Evolutionary conservation across 345 rosid species (phyloP), one percentile per base, ranked within the genome.

Genomic region (Schrenkiella parvula): DNA sequence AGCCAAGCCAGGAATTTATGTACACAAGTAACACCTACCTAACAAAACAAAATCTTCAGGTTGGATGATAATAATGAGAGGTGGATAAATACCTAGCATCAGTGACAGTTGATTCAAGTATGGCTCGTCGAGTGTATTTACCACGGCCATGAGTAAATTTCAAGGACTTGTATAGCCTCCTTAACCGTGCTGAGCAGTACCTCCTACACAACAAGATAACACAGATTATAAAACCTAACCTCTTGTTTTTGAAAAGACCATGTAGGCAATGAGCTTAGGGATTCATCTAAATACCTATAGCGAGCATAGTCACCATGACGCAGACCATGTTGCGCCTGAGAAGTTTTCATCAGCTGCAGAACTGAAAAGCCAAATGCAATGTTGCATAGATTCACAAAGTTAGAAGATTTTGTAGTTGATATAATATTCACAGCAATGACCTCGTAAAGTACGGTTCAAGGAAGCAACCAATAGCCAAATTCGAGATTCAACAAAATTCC

Each of bases 251-350:
- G 1, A 29, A 48, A 65, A 29, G 7, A 28, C 12, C 25, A 15
- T 44, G 43, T 17, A 57, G 17, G 29, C 6, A 63, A 8, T 56
- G 52, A 76, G 65, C 22, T 10, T 25, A 59, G 51, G 60, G 57
- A 34, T 71, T 51, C 52, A 8, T 13, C 37, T 60, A 53, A 12
- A 4, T 81, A 95, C 99, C 99, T 78, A 71, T 95, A 95, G 28
- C 96, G 96, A 64, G 92, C 76, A 64, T 95, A 95, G 69, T 95
- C 98, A 48, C 97, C 96, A 35, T 88, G 99, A 56, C 98, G 93
- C 85, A 95, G 72, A 57, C 98, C 99, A 68, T 95, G 99, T 80
- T 95, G 99, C 89, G 93, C 88, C 80, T 95, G 97, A 57, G 98
- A 87, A 57, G 97, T 75, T 72, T 91, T 93, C 68, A 89, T 79